Evolutionary conservation across 1,284 basidiomycete species (phyloP).

Genomic region (Cryptococcus amylolentus): DNA sequence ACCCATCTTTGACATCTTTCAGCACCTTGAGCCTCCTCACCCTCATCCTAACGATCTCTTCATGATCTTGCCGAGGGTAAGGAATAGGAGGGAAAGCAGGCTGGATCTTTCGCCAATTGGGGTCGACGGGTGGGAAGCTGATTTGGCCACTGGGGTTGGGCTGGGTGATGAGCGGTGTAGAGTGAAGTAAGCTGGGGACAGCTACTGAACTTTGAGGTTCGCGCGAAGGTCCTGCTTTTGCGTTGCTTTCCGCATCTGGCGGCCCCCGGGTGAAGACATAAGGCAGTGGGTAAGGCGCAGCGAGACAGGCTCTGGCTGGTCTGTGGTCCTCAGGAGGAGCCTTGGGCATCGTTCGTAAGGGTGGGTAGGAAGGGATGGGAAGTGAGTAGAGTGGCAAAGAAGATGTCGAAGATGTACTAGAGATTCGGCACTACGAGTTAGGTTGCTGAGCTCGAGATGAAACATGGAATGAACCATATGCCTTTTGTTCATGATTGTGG

Average conservation of each 20-base stretch:
- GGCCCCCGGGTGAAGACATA: constrained; percentile 14
- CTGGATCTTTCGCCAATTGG: constrained; percentile 5
- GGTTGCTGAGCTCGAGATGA: background rate
- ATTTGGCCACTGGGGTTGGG: background rate
- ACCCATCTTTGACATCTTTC: constrained; percentile 1
- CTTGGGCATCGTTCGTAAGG: constrained; percentile 15
- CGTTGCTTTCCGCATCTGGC: background rate
- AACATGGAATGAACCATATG: background rate
- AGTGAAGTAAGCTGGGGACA: background rate
- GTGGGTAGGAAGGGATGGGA: background rate
- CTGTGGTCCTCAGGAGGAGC: constrained; percentile 15
- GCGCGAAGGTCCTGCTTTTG: background rate
- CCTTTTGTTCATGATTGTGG: background rate
- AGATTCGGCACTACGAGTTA: background rate
- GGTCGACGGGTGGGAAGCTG: constrained; percentile 2
- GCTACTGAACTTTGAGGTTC: background rate
- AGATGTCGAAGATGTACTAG: background rate
- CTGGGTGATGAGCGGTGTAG: background rate
- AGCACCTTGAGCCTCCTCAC: constrained; percentile 3
- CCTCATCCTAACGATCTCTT: background rate
- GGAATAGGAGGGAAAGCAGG: constrained; percentile 4
- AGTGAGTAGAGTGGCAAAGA: background rate
- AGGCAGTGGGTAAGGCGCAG: constrained; percentile 28
- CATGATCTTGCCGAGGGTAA: background rate
- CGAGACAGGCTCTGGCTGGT: constrained; percentile 10